Evolutionary conservation across 345 rosid species (phyloP).

Genomic region (Barbarea vulgaris): DNA sequence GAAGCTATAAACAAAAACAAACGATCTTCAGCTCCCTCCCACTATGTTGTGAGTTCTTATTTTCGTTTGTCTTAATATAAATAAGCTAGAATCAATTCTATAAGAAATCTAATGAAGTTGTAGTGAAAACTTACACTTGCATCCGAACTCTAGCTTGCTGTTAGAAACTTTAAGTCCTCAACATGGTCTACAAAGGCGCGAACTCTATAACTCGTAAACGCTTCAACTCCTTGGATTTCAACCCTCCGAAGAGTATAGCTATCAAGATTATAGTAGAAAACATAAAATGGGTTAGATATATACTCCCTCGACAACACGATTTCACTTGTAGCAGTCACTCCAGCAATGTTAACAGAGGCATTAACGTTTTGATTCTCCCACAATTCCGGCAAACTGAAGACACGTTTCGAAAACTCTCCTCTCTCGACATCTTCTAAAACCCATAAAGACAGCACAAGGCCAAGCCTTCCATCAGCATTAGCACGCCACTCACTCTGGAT

Average conservation of each 20-base stretch:
- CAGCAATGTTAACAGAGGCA: neutral
- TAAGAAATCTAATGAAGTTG: neutral
- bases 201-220: neutral
- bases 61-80: too few species aligned
- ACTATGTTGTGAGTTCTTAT: too few species aligned
- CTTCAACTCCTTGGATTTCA: neutral
- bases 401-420: neutral
- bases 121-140: neutral
- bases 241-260: neutral
- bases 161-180: neutral
- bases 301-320: neutral
- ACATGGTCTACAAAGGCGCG: neutral
- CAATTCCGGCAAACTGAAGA: neutral
- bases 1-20: too few species aligned
- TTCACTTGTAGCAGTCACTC: neutral
- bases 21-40: too few species aligned
- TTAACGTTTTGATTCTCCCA: neutral
- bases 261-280: neutral
- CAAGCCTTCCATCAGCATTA: neutral
- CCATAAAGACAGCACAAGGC: neutral
- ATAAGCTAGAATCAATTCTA: too few species aligned
- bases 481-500: neutral
- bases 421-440: neutral
- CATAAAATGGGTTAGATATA: neutral
- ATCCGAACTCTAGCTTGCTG: neutral